Conservation (phyloP, 2,329 filamentous ascomycete genomes). For the Cytospora mali region DNA sequence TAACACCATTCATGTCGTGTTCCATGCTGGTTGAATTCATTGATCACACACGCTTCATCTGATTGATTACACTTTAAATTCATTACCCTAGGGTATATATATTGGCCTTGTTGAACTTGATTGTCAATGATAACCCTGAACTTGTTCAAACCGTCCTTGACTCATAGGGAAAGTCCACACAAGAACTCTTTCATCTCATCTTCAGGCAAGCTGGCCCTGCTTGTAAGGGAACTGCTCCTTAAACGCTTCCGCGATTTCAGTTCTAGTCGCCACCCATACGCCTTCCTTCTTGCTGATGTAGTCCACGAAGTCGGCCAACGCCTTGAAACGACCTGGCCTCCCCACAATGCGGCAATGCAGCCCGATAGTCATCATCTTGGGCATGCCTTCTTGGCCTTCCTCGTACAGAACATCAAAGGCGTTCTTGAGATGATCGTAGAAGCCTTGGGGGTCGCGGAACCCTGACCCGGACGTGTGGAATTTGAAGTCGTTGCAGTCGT, state of each 20-base stretch:
- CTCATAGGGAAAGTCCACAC: background rate
- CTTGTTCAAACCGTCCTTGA: too few species aligned
- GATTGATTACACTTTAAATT: too few species aligned
- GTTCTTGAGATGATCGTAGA: conserved; percentile 50
- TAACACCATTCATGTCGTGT: too few species aligned
- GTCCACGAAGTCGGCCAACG: conserved; percentile 55
- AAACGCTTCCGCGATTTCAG: conserved; percentile 54
- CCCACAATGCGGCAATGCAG: conserved; percentile 57
- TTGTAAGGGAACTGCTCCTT: conserved; percentile 51
- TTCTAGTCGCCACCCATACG: conserved; percentile 57
- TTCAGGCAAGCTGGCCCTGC: conserved; percentile 40
- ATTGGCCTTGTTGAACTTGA: too few species aligned
- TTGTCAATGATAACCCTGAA: too few species aligned
- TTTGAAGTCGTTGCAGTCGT: conserved; percentile 59
- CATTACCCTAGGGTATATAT: too few species aligned
- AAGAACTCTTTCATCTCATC: too few species aligned
- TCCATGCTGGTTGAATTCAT: too few species aligned
- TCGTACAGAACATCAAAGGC: conserved; percentile 58
- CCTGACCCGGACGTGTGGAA: conserved; percentile 43
- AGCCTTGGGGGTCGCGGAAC: conserved; percentile 48
- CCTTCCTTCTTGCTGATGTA: conserved; percentile 54
- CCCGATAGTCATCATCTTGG: conserved; percentile 62
- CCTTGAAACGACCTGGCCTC: conserved; percentile 53
- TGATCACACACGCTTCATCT: too few species aligned
- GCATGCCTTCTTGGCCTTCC: conserved; percentile 49